Evolutionary conservation across 768 basidiomycete genomes (phyloP).

Genomic region (Macrolepiota fuliginosa): DNA sequence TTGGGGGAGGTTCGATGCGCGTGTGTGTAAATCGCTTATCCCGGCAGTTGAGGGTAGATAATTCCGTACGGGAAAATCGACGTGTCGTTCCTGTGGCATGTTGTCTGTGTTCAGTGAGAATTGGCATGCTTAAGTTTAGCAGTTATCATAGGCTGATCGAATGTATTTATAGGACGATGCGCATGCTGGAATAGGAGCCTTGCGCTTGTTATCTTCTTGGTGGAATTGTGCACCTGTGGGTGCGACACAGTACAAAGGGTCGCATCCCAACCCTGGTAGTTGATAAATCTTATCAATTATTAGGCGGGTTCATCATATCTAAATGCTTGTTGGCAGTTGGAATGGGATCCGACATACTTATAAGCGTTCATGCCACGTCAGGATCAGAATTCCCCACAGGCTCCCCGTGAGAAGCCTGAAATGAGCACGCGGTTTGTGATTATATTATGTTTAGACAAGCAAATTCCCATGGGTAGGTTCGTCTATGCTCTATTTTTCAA

Average conservation of each 20-base stretch:
- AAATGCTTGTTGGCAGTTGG: background rate
- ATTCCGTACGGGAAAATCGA: background rate
- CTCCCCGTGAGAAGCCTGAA: background rate
- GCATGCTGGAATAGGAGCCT: background rate
- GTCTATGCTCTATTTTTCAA: slow-evolving; percentile 8
- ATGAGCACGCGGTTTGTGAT: background rate
- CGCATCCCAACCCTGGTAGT: too few relatives aligned
- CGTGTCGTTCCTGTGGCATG: background rate
- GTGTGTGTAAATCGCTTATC: slow-evolving; percentile 6
- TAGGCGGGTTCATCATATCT: too few relatives aligned
- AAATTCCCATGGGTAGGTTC: background rate
- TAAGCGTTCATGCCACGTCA: background rate
- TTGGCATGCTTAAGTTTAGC: background rate
- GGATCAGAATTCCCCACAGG: background rate
- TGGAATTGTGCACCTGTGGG: background rate
- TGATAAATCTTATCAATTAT: too few relatives aligned
- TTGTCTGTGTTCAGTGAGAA: background rate
- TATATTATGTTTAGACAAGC: background rate
- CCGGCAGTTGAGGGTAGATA: background rate
- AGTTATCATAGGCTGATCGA: background rate
- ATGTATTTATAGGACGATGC: background rate
- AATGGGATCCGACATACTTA: background rate
- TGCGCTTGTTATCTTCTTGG: background rate
- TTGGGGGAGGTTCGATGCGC: background rate
- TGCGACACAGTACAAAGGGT: too few relatives aligned